phyloP scores from a whole-genome alignment of 129 eudicot genomes.

The Centaurea solstitialis region DNA sequence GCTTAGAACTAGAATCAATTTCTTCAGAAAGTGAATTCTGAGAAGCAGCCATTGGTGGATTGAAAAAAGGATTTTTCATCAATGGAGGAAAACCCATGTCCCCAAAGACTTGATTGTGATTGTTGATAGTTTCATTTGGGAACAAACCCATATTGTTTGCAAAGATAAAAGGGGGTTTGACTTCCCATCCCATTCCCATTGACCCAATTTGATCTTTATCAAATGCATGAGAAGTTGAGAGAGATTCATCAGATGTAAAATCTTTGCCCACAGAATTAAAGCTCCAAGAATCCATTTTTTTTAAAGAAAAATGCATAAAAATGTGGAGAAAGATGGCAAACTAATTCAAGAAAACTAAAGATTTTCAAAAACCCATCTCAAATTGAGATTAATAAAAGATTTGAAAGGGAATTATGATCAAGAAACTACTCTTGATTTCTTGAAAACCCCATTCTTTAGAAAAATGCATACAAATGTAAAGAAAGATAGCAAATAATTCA shows the following conservation, averaged over 20 bases:
- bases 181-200: slow-evolving; percentile 38
- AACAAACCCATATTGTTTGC: slow-evolving; percentile 8
- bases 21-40: slow-evolving; percentile 35
- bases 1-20: slow-evolving; percentile 39
- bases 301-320: not conserved
- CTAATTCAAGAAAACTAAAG: not conserved
- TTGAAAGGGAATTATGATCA: too few species aligned
- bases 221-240: slow-evolving; percentile 9
- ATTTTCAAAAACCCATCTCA: not conserved
- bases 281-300: slow-evolving; percentile 55
- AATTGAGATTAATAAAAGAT: too few species aligned
- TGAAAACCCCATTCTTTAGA: too few species aligned
- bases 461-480: not conserved
- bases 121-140: slow-evolving; percentile 13
- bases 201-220: slow-evolving; percentile 4
- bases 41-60: slow-evolving; percentile 11
- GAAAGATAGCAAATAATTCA: not conserved
- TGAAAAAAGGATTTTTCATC: slow-evolving; percentile 17
- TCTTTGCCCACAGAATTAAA: slow-evolving; percentile 43
- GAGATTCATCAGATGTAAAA: slow-evolving; percentile 35
- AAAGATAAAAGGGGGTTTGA: slow-evolving; percentile 33
- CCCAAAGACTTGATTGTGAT: slow-evolving; percentile 33
- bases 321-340: not conserved
- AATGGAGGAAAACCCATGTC: slow-evolving; percentile 34
- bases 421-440: too few species aligned